Percentiles rank a stretch among this genome's conserved stretches.
Evolutionary conservation across 345 rosid genomes (phyloP).

Genomic region (Acer saccharum): DNA sequence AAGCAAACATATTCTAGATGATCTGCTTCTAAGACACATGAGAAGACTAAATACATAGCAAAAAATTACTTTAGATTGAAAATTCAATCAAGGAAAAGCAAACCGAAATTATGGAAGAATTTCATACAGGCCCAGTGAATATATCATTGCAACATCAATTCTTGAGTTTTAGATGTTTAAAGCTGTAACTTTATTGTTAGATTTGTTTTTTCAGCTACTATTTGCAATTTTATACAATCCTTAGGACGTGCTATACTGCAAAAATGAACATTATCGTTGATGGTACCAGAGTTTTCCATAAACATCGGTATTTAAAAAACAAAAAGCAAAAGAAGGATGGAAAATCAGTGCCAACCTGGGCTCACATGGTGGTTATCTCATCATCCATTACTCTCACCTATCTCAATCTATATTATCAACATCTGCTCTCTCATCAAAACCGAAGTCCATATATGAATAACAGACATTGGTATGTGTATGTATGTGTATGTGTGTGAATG

Average conservation of each 20-base stretch:
- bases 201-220: constrained; percentile 63
- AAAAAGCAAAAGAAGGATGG: not conserved
- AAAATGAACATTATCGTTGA: constrained; percentile 68
- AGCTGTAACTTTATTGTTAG: constrained; percentile 78
- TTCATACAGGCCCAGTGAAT: constrained; percentile 76
- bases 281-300: constrained; percentile 37
- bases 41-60: constrained; percentile 68
- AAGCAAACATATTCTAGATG: constrained; percentile 11
- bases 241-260: constrained; percentile 90
- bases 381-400: not conserved
- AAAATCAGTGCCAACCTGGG: not conserved
- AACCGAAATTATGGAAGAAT: constrained; percentile 71
- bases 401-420: not conserved
- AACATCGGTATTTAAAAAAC: not conserved
- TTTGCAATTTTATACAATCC: constrained; percentile 91
- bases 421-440: not conserved
- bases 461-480: not conserved
- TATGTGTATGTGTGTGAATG: not conserved
- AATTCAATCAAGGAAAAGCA: constrained; percentile 62
- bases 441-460: not conserved
- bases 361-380: not conserved
- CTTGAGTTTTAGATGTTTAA: constrained; percentile 90
- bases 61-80: constrained; percentile 62
- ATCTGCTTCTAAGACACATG: constrained; percentile 53
- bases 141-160: constrained; percentile 84